These are phyloP conservation scores for Diaporthe citrichinensis DNA, from an alignment of 2,329 filamentous ascomycete species.

Conservation along the genomic window DNA sequence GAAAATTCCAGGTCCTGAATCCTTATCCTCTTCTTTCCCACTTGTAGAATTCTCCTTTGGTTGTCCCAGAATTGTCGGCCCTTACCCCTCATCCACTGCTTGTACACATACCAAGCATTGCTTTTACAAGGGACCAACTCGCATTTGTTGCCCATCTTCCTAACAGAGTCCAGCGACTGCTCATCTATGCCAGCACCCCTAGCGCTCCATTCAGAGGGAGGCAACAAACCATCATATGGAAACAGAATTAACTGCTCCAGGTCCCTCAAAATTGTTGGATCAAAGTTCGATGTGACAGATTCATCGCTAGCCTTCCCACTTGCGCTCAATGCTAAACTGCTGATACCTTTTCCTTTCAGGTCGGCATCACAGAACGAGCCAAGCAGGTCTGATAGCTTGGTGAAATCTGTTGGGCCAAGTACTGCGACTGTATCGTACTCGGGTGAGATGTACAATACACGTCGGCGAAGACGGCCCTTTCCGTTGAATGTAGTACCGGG, in stretches of 20 bases:
- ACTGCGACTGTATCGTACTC: constrained; percentile 50
- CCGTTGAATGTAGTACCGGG: no score
- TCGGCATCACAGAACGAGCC: constrained; percentile 45
- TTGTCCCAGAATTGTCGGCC: constrained; percentile 45
- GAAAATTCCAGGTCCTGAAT: constrained; percentile 50
- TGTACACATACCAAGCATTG: constrained; percentile 44
- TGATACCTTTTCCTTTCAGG: constrained; percentile 42
- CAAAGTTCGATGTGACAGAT: constrained; percentile 45
- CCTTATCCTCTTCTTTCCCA: constrained; percentile 46
- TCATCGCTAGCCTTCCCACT: constrained; percentile 45
- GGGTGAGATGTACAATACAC: constrained; percentile 52
- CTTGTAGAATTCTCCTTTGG: constrained; percentile 43
- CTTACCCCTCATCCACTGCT: constrained; percentile 44
- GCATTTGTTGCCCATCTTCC: constrained; percentile 25
- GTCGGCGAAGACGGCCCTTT: no score
- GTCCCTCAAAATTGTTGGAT: constrained; percentile 44
- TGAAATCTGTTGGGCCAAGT: constrained; percentile 48
- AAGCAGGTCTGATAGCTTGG: constrained; percentile 45
- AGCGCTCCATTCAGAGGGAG: constrained; percentile 46
- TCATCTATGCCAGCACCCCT: constrained; percentile 37
- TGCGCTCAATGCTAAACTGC: constrained; percentile 48
- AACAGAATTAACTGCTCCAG: constrained; percentile 50
- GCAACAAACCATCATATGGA: constrained; percentile 47
- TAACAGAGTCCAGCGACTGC: neutral
- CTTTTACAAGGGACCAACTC: constrained; percentile 44